phyloP scores from a whole-genome alignment of 306 rosid species.

The Quillaja saponaria region DNA sequence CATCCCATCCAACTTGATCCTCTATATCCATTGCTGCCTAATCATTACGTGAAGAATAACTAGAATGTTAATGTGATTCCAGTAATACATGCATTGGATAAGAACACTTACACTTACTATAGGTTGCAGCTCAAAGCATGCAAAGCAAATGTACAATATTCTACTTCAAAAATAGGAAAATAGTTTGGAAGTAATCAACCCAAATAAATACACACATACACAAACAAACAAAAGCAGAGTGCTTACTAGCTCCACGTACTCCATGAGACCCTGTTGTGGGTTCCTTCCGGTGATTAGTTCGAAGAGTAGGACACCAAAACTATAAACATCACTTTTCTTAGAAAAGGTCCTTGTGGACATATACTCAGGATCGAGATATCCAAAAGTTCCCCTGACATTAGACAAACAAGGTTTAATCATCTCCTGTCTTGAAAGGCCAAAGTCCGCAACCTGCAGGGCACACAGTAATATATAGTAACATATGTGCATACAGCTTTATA shows the following conservation, averaged over 20 bases:
- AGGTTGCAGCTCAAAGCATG: neutral
- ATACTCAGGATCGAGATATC: slow-evolving; percentile 51
- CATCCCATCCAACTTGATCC: slow-evolving; percentile 51
- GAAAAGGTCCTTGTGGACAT: slow-evolving; percentile 45
- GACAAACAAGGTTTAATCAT: slow-evolving; percentile 34
- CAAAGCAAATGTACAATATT: neutral
- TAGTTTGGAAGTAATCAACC: neutral
- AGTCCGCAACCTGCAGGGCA: slow-evolving; percentile 45
- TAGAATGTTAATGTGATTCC: slow-evolving; percentile 2
- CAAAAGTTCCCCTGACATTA: slow-evolving; percentile 42
- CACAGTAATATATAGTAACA: neutral
- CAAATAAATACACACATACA: slow-evolving; percentile 9
- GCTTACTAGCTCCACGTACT: slow-evolving; percentile 49
- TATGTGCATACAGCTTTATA: neutral
- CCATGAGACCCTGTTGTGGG: slow-evolving; percentile 58
- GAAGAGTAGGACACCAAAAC: slow-evolving; percentile 58
- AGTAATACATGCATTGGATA: neutral
- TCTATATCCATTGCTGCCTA: slow-evolving; percentile 49
- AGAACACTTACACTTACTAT: neutral
- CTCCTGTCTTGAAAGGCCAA: slow-evolving; percentile 51
- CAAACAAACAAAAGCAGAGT: neutral
- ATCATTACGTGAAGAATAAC: slow-evolving; percentile 21
- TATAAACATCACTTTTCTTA: slow-evolving; percentile 58
- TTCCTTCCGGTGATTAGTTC: slow-evolving; percentile 49
- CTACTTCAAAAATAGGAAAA: slow-evolving; percentile 4